Evolutionary conservation across 495 filamentous ascomycete species (phyloP), one percentile per base, ranked within the genome.

Genomic region (Aspergillus olivimuriae): DNA sequence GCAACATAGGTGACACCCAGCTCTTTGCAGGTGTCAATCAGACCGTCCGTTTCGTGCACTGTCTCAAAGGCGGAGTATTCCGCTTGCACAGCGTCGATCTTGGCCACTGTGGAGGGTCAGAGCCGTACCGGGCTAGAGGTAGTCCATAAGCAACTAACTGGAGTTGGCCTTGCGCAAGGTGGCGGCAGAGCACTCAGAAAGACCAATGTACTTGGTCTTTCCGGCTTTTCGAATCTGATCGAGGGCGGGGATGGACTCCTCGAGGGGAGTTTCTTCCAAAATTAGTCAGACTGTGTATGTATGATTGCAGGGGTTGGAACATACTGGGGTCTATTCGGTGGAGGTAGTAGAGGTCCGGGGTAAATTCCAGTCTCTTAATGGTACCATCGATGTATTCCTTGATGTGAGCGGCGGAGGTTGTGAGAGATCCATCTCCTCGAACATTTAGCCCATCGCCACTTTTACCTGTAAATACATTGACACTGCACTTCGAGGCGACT

Each of bases 41-140:
- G 41, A 9, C 55, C 60, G 24, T 66, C 61, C 21, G 60, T 65
- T 50, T 72, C 65, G 41, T 73, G 70, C 0, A 74, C 5, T 16
- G 69, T 74, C 54, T 74, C 69, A 34, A 73, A 73, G 3, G 70
- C 67, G 0, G 71, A 75, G 49, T 73, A 75, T 34, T 75, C 71
- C 8, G 69, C 69, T 48, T 75, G 71, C 16, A 75, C 40, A n/a
- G 71, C 71, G 33, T 73, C 69, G 28, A 75, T 73, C 44, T 65
- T 69, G 48, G 69, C 67, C 47, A 75, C 71, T 72, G 28, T 40
- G 18, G 17, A 34, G 15, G n/a, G 15, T 17, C 6, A 5, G 14
- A 16, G 10, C 19, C 18, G 33, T 14, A 31, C 19, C 4, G 17
- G 19, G 17, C 10, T 3, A 18, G 2, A 0, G 33, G 8, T 16